Conservation (phyloP, 2,329 filamentous ascomycete genomes). For the Tolypocladium ophioglossoides region DNA sequence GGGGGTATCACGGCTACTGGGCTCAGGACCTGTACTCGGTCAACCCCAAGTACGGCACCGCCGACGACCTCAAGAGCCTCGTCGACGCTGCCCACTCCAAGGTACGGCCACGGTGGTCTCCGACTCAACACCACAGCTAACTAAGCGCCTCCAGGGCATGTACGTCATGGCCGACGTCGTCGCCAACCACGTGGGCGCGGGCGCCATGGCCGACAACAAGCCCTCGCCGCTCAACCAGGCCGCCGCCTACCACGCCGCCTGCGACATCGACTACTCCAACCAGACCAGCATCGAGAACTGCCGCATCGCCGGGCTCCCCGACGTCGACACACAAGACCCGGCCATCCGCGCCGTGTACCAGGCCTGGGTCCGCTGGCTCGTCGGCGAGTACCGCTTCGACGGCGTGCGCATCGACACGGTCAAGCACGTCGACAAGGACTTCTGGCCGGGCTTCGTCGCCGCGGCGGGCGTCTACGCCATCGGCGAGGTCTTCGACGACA, state of each 20-base stretch:
- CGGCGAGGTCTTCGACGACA: slow-evolving; percentile 49
- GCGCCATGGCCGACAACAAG: slow-evolving; percentile 34
- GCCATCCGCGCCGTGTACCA: slow-evolving; percentile 39
- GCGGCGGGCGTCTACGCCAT: slow-evolving; percentile 48
- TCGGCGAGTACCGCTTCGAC: slow-evolving; percentile 51
- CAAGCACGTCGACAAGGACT: slow-evolving; percentile 49
- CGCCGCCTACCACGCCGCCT: slow-evolving; percentile 51
- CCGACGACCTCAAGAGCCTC: slow-evolving; percentile 46
- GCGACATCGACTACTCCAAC: slow-evolving; percentile 44
- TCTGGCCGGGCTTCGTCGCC: slow-evolving; percentile 42
- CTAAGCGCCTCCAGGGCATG: slow-evolving; percentile 12
- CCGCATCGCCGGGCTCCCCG: slow-evolving; percentile 48
- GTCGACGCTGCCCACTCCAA: slow-evolving; percentile 46
- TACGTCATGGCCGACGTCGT: slow-evolving; percentile 54
- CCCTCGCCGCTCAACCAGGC: slow-evolving; percentile 37
- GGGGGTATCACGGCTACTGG: slow-evolving; percentile 47
- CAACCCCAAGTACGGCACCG: slow-evolving; percentile 48
- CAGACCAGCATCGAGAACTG: slow-evolving; percentile 38
- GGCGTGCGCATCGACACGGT: slow-evolving; percentile 51
- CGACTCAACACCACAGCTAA: background rate
- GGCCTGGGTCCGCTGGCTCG: slow-evolving; percentile 47
- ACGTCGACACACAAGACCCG: slow-evolving; percentile 44
- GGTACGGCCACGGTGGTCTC: slow-evolving; percentile 22
- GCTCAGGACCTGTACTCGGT: slow-evolving; percentile 37
- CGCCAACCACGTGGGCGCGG: slow-evolving; percentile 45